Base-by-base conservation (phyloP, 2,329 filamentous ascomycete genomes). In the Pseudogymnoascus pannorum region DNA sequence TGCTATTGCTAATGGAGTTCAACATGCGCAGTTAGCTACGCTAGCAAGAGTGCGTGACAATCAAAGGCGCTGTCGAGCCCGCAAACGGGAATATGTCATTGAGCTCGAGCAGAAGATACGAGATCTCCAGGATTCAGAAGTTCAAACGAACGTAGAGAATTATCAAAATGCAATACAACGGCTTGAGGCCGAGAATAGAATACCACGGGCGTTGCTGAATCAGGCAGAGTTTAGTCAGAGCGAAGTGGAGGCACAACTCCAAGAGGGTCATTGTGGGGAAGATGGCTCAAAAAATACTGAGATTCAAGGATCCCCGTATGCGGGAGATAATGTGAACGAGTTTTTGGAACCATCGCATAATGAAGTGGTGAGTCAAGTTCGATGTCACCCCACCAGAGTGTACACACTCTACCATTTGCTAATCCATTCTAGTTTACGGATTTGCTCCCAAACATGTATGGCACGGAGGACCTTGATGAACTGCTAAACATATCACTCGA, bases 71-170 rank as follows among this genome's bases (percentile, higher is more conserved):
- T 48, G 22, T 26, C 36, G 58, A 14, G 58, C 58, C 5, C 29
- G 58, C 31, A 24, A 26, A 24, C 9, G 16, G 29, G 58, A 44
- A 38, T 48, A 9, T 64, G 66, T 51, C 65, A 65, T 16, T 65
- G 62, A 22, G 22, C 54, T 58, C 26, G 87, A 90, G 72, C 75
- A 78, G 62, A 59, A 64, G 5, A 67, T 75, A 4, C 51, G 26
- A 35, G 54, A 58, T n/a, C 26, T 35, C n/a, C 12, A 58, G 29
- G 54, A 1, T 38, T 14, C 35, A 38, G 35, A n/a, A 38, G 8
- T 6, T 38, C 35, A 38, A 38, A n/a, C 35, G 35, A 38, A 38
- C 16, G 16, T 8, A 38, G 35, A 38, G 35, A 38, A 38, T 2
- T 38, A 38, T 38, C 35, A 38, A 38, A 38, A 38, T 38, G 16